Percentiles rank a stretch among this genome's conserved stretches.
phyloP scores from a whole-genome alignment of 805 yeast genomes.

The Schwanniomyces sp. region DNA sequence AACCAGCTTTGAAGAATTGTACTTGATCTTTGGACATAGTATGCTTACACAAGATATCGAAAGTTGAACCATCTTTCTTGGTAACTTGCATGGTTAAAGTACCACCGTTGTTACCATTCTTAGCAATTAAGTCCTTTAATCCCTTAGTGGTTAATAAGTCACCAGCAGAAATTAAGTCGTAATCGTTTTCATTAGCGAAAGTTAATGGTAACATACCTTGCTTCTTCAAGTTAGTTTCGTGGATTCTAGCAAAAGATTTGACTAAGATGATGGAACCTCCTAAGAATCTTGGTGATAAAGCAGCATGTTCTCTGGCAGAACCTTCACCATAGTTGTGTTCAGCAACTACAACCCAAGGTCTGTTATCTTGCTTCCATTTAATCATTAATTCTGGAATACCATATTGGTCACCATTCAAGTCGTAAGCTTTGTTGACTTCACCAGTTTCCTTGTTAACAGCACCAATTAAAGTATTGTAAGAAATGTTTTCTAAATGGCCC shows the following conservation, averaged over 20 bases:
- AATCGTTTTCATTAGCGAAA: conserved; percentile 86
- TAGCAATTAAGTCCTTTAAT: conserved; percentile 71
- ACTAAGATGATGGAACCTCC: conserved; percentile 89
- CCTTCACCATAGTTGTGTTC: conserved; percentile 99
- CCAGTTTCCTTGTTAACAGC: conserved; percentile 97
- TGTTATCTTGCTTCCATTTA: conserved; percentile 82
- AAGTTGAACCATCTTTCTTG: conserved; percentile 68
- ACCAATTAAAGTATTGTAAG: conserved; percentile 93
- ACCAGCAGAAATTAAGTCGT: conserved; percentile 75
- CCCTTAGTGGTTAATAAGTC: conserved; percentile 77
- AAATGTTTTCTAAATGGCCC: conserved; percentile 95
- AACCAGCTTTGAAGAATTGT: conserved; percentile 95
- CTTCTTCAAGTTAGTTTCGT: conserved; percentile 95
- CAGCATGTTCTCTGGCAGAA: conserved; percentile 99
- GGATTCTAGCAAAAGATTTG: conserved; percentile 97
- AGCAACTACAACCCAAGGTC: conserved; percentile 94
- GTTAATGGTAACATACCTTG: conserved; percentile 97
- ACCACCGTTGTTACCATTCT: conserved; percentile 89
- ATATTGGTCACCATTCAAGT: conserved; percentile 72
- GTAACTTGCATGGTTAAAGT: conserved; percentile 67
- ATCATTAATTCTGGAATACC: conserved; percentile 96
- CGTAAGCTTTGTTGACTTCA: conserved; percentile 88
- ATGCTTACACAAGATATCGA: conserved; percentile 77
- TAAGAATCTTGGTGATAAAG: conserved; percentile 89
- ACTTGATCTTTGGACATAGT: conserved; percentile 97